Conservation (phyloP, 2,329 filamentous ascomycete genomes). For the Neoascochyta sp. region DNA sequence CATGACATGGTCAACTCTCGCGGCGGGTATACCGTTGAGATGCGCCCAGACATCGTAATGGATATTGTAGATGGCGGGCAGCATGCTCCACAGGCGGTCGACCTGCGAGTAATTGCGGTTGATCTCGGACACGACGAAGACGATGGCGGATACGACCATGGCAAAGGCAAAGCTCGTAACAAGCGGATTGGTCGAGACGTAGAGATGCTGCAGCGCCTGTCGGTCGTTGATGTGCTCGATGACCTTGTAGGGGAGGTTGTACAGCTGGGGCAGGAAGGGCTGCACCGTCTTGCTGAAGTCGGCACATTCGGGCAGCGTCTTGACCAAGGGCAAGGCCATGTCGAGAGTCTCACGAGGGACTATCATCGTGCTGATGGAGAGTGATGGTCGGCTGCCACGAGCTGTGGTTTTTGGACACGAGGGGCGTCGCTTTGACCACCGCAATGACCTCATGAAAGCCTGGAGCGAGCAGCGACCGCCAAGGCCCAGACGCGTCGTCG, state of each 20-base stretch:
- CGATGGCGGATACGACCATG: constrained; percentile 65
- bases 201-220: constrained; percentile 65
- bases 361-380: constrained; percentile 43
- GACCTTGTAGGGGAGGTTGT: constrained; percentile 42
- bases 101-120: constrained; percentile 97
- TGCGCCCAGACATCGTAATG: constrained; percentile 85
- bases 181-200: constrained; percentile 81
- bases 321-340: constrained; percentile 64
- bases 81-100: constrained; percentile 84
- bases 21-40: constrained; percentile 65
- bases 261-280: constrained; percentile 69
- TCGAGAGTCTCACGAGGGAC: constrained; percentile 23
- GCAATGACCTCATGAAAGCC: constrained; percentile 28
- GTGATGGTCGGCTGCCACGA: no score
- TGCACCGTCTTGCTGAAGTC: constrained; percentile 71
- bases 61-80: constrained; percentile 80
- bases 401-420: no score
- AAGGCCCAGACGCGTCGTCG: no score
- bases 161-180: constrained; percentile 71
- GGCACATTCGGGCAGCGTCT: constrained; percentile 68
- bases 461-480: constrained; percentile 6
- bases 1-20: constrained; percentile 68
- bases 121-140: constrained; percentile 74
- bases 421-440: no score
- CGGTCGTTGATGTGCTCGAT: constrained; percentile 58